phyloP scores from a whole-genome alignment of 306 rosid genomes.

The Vicia sativa region DNA sequence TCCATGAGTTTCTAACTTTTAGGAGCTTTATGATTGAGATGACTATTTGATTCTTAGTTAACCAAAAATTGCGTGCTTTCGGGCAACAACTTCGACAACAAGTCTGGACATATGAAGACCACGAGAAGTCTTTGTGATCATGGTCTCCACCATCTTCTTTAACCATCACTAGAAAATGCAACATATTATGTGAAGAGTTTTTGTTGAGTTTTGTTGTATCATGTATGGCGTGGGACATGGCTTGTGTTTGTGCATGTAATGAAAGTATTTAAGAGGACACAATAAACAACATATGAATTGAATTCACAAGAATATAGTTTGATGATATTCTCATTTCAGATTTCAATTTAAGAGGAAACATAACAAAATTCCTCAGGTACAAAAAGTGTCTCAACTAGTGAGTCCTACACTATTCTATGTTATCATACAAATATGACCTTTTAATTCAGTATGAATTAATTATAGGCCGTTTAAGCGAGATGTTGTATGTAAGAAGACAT shows the following conservation, averaged over 20 bases:
- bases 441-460: neutral
- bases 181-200: neutral
- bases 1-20: too few species aligned
- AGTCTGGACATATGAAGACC: neutral
- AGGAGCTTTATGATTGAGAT: too few species aligned
- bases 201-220: neutral
- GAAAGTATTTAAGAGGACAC: too few species aligned
- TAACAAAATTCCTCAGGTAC: slow-evolving; percentile 7
- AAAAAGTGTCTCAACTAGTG: slow-evolving; percentile 19
- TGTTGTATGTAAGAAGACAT: slow-evolving; percentile 39
- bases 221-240: neutral
- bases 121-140: neutral
- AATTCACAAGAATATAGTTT: too few species aligned
- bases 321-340: neutral
- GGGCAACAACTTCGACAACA: neutral
- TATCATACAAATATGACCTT: neutral
- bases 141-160: neutral
- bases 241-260: neutral
- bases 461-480: slow-evolving; percentile 32
- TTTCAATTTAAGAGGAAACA: neutral
- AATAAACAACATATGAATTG: too few species aligned
- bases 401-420: neutral
- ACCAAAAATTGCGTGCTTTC: too few species aligned
- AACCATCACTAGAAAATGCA: neutral
- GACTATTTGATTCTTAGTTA: too few species aligned